Evolutionary conservation across 495 filamentous ascomycete genomes (phyloP), one percentile per base, ranked within the genome.

Genomic region (Trypethelium eluteriae): DNA sequence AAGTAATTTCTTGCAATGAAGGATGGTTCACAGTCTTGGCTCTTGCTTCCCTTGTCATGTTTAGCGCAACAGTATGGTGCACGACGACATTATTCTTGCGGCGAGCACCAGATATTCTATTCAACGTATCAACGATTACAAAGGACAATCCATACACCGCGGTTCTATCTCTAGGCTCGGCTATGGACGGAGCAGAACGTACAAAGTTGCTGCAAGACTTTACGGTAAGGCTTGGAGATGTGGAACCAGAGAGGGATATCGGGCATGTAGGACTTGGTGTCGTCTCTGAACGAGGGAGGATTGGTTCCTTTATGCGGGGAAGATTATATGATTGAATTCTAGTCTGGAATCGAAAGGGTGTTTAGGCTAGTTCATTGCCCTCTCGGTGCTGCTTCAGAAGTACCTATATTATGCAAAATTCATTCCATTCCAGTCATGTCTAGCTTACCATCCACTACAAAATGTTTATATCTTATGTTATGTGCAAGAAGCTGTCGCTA

Each of bases 181-280:
- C 62, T 9, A 25, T 63, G 25, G 25, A 63, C 18, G 18, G 25
- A 9, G 62, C 62, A n/a, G 62, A 63, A 38, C 62, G 62, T 10
- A 35, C 62, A 9, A 35, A 35, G 16, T 63, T 63, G 62, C 38
- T 63, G 62, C 25, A 39, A 18, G 38, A 38, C 38, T 35, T 63
- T 38, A 63, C 10, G 38, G 62, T 63, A 35, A 35, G 34, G 10
- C 38, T 63, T 63, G 62, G 62, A 9, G 62, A 63, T 39, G 62
- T 63, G 18, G 38, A 25, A 38, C 62, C 62, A 7, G 25, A 63
- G 10, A 39, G 62, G 16, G 34, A 44, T 11, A 67, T 71, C 2
- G 70, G 70, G 32, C 62, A 71, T 67, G 44, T 69, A 53, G 70
- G 67, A 25, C 64, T 71, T 34, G 67, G 62, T 46, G 41, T 46